Evolutionary conservation across 2,329 filamentous ascomycete species (phyloP).

Genomic region (Calonectria montana): DNA sequence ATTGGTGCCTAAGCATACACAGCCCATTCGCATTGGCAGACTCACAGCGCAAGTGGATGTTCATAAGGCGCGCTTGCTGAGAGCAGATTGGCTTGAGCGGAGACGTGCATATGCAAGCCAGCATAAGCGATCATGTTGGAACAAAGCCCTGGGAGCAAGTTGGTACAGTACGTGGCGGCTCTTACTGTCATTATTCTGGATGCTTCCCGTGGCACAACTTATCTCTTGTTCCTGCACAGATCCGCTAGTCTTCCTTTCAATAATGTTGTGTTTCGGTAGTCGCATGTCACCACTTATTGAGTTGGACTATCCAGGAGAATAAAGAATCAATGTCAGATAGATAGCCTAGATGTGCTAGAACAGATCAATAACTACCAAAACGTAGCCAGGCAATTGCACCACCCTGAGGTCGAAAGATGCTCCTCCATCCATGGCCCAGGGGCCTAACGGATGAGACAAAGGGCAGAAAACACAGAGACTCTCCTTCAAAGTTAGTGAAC

Average conservation of each 20-base stretch:
- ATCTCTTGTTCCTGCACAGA: background rate
- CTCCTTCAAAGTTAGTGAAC: background rate
- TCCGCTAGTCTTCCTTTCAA: background rate
- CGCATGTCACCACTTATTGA: background rate
- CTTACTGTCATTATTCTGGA: no score
- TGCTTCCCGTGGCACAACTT: background rate
- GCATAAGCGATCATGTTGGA: background rate
- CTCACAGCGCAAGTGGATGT: background rate
- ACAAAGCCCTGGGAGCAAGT: background rate
- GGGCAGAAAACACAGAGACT: background rate
- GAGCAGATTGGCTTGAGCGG: background rate
- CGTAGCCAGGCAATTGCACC: background rate
- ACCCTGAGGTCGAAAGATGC: background rate
- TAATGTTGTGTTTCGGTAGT: background rate
- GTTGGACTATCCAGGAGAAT: background rate
- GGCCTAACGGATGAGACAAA: background rate
- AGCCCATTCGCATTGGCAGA: background rate
- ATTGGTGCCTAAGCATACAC: background rate
- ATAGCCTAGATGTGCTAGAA: background rate
- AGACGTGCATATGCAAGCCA: background rate
- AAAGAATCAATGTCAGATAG: background rate
- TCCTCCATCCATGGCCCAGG: background rate
- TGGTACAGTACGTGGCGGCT: background rate
- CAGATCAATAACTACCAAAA: background rate
- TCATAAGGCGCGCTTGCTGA: no score